Percentiles rank a stretch among this genome's conserved stretches.
Conservation (phyloP, 139 green algal genomes). For the Asterochloris sp. region DNA sequence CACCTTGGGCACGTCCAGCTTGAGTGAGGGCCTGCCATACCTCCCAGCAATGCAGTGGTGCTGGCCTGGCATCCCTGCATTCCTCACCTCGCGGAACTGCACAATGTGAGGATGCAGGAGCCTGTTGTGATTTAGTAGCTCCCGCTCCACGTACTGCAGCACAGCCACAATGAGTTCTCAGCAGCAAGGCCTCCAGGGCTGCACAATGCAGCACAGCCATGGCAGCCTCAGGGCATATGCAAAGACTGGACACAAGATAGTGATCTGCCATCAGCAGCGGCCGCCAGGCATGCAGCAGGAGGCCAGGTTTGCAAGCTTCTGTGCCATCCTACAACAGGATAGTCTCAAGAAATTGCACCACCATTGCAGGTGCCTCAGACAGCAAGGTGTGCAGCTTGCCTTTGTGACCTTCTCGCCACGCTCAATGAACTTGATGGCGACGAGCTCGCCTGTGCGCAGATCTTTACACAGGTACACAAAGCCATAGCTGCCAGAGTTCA, state of each 20-base stretch:
- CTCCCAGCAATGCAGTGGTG: constrained; percentile 36
- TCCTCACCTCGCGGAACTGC: constrained; percentile 46
- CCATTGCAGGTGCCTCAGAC: not conserved
- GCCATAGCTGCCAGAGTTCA: constrained; percentile 46
- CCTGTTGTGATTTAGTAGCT: constrained; percentile 37
- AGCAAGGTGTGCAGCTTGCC: constrained; percentile 35
- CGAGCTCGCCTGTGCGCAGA: constrained; percentile 18
- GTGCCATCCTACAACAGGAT: not conserved
- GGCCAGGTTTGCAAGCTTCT: not conserved
- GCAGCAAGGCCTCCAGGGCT: not conserved
- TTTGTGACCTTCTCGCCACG: constrained; percentile 63
- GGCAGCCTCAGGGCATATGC: too few species aligned
- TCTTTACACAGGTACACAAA: constrained; percentile 38
- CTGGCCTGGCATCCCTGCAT: not conserved
- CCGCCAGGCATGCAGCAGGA: not conserved
- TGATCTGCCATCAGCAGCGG: too few species aligned
- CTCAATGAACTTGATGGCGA: constrained; percentile 81
- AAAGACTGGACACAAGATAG: too few species aligned
- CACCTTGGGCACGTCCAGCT: not conserved
- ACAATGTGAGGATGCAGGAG: constrained; percentile 85
- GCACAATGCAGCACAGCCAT: not conserved
- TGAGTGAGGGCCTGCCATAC: too few species aligned
- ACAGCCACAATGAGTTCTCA: constrained; percentile 19
- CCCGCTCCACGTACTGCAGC: constrained; percentile 38
- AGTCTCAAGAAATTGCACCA: not conserved